Evolutionary conservation across 805 yeast genomes (phyloP), one percentile per base, ranked within the genome.

Genomic region (Nakazawaea laoshanensis): DNA sequence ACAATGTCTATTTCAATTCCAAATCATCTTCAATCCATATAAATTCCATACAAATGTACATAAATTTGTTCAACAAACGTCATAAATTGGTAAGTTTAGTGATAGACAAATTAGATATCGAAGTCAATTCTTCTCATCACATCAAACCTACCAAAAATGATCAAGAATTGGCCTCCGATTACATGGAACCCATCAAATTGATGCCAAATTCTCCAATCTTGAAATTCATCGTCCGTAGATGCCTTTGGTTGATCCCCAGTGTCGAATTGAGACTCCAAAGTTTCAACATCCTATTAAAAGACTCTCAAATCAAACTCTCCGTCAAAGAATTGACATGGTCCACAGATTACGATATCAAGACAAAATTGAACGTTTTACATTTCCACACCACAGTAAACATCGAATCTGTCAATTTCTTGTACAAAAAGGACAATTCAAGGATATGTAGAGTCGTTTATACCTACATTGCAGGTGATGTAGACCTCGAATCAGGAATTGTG

Each of bases 201-300:
- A 44, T 39, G 13, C 43, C 50, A 2, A 21, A 36, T 11, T 39
- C 43, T 18, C 15, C 15, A 4, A 35, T 20, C 20, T 22, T 44
- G 4, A 35, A 38, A 11, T 18, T 42, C 8, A 12, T 48, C 2
- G 11, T 41, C 2, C 33, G 39, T 13, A 31, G 43, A n/a, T n/a
- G 45, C 6, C 22, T 47, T 7, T 29, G 37, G 2, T 38, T 35
- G 8, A 34, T 47, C 17, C 57, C 57, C 0, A 48, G 49, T 21
- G 15, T 41, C 3, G 42, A 44, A 2, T 12, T 54, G 4, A 32
- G 33, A 20, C 20, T 54, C 7, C 20, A 24, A n/a, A 37, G 42
- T 13, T 16, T 43, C 4, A 30, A 20, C 4, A 4, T 52, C 7
- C 21, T 30, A 1, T 2, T 36, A 8, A 22, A 19, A 14, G 13